Evolutionary conservation across 495 filamentous ascomycete species (phyloP).

Genomic region (Chaetomium tenue): DNA sequence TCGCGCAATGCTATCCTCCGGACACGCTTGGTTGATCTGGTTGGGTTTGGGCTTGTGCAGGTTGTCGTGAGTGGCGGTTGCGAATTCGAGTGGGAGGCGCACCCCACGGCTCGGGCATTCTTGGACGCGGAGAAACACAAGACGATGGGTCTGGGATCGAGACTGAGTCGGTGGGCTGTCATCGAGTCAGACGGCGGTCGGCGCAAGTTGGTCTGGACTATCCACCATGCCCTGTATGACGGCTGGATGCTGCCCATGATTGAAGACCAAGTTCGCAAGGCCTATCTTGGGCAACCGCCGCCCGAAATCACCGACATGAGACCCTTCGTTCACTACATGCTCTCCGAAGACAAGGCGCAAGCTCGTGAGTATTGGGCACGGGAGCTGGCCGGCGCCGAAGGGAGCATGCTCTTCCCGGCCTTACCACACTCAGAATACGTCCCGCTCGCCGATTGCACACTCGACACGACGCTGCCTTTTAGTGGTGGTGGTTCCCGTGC

Average conservation of each 20-base stretch:
- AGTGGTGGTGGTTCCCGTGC: too few species aligned
- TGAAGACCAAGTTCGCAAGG: not conserved
- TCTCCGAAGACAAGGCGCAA: not conserved
- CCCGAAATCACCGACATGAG: not conserved
- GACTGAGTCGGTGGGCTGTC: too few species aligned
- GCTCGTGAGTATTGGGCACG: not conserved
- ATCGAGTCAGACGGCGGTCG: too few species aligned
- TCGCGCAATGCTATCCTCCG: too few species aligned
- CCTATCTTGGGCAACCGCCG: not conserved
- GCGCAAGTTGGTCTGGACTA: not conserved
- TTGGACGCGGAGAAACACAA: too few species aligned
- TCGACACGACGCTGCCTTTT: not conserved
- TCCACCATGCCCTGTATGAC: not conserved
- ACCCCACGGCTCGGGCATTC: too few species aligned
- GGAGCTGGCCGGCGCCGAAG: not conserved
- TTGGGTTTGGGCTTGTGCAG: too few species aligned
- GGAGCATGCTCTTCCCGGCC: not conserved
- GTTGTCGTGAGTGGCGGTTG: too few species aligned
- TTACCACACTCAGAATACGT: not conserved
- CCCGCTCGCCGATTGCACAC: not conserved
- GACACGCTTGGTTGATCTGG: too few species aligned
- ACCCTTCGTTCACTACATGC: not conserved
- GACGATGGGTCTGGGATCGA: too few species aligned
- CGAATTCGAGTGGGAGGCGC: too few species aligned
- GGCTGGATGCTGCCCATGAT: not conserved